Conservation (phyloP, 2,329 filamentous ascomycete species). For the Sporothrix sp. region DNA sequence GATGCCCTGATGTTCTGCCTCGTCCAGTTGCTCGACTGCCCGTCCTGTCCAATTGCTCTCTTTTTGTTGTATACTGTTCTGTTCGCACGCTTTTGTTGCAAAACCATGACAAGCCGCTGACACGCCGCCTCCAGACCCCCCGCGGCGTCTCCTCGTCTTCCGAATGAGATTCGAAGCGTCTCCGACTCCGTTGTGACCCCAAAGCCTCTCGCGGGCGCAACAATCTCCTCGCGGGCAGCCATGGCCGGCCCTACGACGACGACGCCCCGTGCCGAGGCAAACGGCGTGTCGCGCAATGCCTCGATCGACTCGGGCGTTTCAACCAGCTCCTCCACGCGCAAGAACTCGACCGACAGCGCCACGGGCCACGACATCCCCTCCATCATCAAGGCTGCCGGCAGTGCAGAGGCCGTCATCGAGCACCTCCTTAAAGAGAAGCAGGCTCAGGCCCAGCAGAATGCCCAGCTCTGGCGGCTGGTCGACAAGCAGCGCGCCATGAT, state of each 20-base stretch:
- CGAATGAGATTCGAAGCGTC: slow-evolving; percentile 42
- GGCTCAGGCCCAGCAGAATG: slow-evolving; percentile 77
- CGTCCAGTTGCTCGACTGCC: too few relatives aligned
- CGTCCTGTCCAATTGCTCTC: too few relatives aligned
- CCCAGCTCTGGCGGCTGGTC: slow-evolving; percentile 87
- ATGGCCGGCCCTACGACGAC: slow-evolving; percentile 40
- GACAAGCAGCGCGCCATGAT: slow-evolving; percentile 96
- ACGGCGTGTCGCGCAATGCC: slow-evolving; percentile 56
- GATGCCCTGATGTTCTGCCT: too few relatives aligned
- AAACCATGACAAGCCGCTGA: too few relatives aligned
- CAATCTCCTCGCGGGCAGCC: slow-evolving; percentile 28
- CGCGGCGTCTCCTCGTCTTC: slow-evolving; percentile 22
- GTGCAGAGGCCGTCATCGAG: slow-evolving; percentile 77
- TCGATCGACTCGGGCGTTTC: slow-evolving; percentile 94
- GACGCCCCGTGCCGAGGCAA: slow-evolving; percentile 31
- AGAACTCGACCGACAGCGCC: slow-evolving; percentile 46
- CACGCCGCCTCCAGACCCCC: too few relatives aligned
- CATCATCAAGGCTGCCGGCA: slow-evolving; percentile 76
- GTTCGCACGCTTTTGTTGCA: too few relatives aligned
- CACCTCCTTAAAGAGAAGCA: slow-evolving; percentile 88
- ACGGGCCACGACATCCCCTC: slow-evolving; percentile 65
- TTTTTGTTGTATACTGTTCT: too few relatives aligned
- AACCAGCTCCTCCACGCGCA: slow-evolving; percentile 46
- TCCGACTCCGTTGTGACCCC: slow-evolving; percentile 34
- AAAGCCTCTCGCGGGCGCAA: slow-evolving; percentile 34